Base-by-base conservation (phyloP, 176 grass and related monocot genomes). In the Olyra latifolia region DNA sequence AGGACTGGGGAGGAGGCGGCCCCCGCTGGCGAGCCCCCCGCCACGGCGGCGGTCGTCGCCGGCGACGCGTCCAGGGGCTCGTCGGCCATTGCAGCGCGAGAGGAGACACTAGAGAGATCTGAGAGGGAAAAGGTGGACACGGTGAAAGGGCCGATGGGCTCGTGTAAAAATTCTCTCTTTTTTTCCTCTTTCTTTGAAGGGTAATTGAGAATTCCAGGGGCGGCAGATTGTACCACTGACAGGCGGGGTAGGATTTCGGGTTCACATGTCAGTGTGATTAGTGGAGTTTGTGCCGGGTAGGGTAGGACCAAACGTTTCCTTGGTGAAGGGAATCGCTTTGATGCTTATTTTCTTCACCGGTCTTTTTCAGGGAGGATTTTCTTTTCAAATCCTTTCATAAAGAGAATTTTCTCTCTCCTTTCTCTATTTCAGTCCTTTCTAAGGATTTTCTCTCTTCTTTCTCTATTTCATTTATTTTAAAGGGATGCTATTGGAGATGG, bases 51-150 rank as follows among this genome's bases (percentile, higher is more conserved):
- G 76, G 46, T 7, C 55, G 70, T 54, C 57, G 77, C 10, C 49
- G 88, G 66, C 17, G 78, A 44, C 38, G 58, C 50, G 49, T 52
- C 66, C 0, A 60, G 57, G 47, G 64, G 65, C 56, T 87, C 84
- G 69, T 83, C 80, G 46, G 69, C 46, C 88, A 91, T 86, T 69
- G 84, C 50, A 50, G 71, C 57, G 48, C 40, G 55, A 5, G 68
- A 71, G 43, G 22, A 25, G 14, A n/a, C 48, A 14, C 17, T 59
- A 22, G 66, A 40, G 66, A 87, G 78, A 82, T 90, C 74, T 78
- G 66, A 52, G 68, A 59, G 41, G 44, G 81, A n/a, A 78, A 49
- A 78, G 29, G 44, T 29, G 60, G 81, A 27, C 43, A 80, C 19
- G 50, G 87, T 19, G 48, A 59, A 70, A 50, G 56, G 64, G 53